These are phyloP conservation scores for Craterostigma plantagineum DNA, from an alignment of 257 asterid genomes.

Conservation along the genomic window DNA sequence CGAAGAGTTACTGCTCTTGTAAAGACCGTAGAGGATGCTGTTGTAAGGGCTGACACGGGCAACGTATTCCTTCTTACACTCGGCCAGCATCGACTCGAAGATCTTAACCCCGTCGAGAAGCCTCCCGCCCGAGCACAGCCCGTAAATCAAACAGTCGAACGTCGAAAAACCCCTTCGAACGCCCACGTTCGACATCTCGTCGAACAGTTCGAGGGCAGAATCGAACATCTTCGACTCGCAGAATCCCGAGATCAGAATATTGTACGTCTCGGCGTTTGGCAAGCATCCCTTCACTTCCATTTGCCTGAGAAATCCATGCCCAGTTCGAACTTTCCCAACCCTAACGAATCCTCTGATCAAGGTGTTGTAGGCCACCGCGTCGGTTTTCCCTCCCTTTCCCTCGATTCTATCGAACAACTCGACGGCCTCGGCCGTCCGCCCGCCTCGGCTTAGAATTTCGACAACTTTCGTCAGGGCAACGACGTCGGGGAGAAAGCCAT, in stretches of 20 bases:
- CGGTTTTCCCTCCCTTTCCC: constrained; percentile 45
- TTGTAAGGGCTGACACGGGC: constrained; percentile 47
- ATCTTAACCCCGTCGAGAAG: constrained; percentile 40
- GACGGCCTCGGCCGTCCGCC: constrained; percentile 50
- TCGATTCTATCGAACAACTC: constrained; percentile 63
- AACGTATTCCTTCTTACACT: constrained; percentile 11
- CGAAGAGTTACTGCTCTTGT: constrained; percentile 21
- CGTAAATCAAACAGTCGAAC: constrained; percentile 38
- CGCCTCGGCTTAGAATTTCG: constrained; percentile 30
- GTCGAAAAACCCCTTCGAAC: constrained; percentile 37
- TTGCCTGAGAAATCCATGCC: constrained; percentile 30
- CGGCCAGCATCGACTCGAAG: constrained; percentile 45
- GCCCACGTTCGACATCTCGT: constrained; percentile 60
- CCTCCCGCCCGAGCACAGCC: constrained; percentile 47
- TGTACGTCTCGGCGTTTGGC: constrained; percentile 60
- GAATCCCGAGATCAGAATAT: constrained; percentile 45
- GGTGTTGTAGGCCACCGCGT: constrained; percentile 62
- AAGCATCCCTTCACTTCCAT: constrained; percentile 84
- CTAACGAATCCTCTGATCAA: constrained; percentile 50
- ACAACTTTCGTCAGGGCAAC: constrained; percentile 52
- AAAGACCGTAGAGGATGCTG: constrained; percentile 57
- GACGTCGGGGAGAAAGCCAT: constrained; percentile 54
- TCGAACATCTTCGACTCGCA: constrained; percentile 44
- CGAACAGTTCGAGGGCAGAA: constrained; percentile 57
- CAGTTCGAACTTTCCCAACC: constrained; percentile 43